Evolutionary conservation across 2,329 filamentous ascomycete species (phyloP).

Genomic region (Pseudogymnoascus sp.): DNA sequence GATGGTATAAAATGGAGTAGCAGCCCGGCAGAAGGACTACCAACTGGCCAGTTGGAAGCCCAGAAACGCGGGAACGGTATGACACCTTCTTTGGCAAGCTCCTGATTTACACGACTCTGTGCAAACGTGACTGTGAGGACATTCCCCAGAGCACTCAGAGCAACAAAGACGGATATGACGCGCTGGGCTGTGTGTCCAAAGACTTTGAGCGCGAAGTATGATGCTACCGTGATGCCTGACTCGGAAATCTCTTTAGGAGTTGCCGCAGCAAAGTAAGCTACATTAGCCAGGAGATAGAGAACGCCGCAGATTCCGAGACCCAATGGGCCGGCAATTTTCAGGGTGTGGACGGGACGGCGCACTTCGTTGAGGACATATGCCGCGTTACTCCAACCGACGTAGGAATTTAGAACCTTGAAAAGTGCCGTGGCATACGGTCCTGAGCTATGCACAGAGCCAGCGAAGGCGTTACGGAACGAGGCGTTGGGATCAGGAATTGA

Average conservation of each 20-base stretch:
- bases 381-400: conserved; percentile 46
- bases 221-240: conserved; percentile 47
- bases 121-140: conserved; percentile 42
- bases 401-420: conserved; percentile 49
- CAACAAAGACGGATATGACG: conserved; percentile 39
- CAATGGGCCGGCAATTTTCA: conserved; percentile 49
- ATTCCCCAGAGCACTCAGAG: conserved; percentile 42
- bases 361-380: conserved; percentile 52
- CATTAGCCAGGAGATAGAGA: conserved; percentile 49
- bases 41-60: conserved; percentile 19
- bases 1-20: conserved; percentile 55
- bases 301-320: conserved; percentile 45
- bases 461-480: conserved; percentile 42
- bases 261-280: conserved; percentile 52
- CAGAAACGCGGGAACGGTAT: conserved; percentile 35
- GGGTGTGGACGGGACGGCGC: conserved; percentile 46
- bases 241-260: conserved; percentile 45
- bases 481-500: conserved; percentile 28
- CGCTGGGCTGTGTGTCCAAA: conserved; percentile 38
- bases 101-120: conserved; percentile 40
- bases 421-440: conserved; percentile 40
- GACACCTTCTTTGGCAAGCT: conserved; percentile 40
- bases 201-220: conserved; percentile 48
- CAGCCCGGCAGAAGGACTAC: conserved; percentile 29
- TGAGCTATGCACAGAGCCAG: conserved; percentile 35